Evolutionary conservation across 2,329 filamentous ascomycete species (phyloP), one percentile per base, ranked within the genome.

Genomic region (Fusarium coffeatum): DNA sequence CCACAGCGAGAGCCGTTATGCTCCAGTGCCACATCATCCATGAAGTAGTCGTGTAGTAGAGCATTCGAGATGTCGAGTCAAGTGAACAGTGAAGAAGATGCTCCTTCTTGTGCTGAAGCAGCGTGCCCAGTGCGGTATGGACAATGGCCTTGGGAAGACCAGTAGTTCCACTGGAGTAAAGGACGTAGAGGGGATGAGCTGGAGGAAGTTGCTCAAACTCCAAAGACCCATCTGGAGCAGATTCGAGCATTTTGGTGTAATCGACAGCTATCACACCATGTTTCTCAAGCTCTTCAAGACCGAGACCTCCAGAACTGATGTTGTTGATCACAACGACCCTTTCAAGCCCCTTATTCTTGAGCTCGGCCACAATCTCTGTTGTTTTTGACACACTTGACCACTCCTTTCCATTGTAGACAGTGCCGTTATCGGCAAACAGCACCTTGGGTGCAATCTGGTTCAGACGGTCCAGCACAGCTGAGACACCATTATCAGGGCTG

Each of bases 21-120:
- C 94, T 90, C 94, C 95, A 98, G 79, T 98, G 95, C 94, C 94
- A 98, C 95, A 98, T 98, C 94, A 99, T 98, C 96, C 94, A 98
- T 0, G 93, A 97, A 13, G 92, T 94, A 6, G 94, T 98, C 2
- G 94, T 97, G 82, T 94, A 98, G 83, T 98, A 98, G 79, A 98
- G 92, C 76, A 98, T 86, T 22, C 91, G 87, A 43, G 94, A 93
- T 4, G 85, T 83, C 0, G 90, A 86, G 11, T 86, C 85, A 68
- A 99, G 89, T 23, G 94, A 93, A 78, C 92, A 93, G 78, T 98
- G 95, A 5, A 98, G 85, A 48, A 91, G 87, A 77, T 97, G 94
- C 78, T 98, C 96, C 78, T 99, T 99, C 81, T 98, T 98, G 83
- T 98, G 96, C 79, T 98, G 95, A 53, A 98, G 87, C 9, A 99